Evolutionary conservation across 257 asterid species (phyloP).

Genomic region (Eucommia ulmoides): DNA sequence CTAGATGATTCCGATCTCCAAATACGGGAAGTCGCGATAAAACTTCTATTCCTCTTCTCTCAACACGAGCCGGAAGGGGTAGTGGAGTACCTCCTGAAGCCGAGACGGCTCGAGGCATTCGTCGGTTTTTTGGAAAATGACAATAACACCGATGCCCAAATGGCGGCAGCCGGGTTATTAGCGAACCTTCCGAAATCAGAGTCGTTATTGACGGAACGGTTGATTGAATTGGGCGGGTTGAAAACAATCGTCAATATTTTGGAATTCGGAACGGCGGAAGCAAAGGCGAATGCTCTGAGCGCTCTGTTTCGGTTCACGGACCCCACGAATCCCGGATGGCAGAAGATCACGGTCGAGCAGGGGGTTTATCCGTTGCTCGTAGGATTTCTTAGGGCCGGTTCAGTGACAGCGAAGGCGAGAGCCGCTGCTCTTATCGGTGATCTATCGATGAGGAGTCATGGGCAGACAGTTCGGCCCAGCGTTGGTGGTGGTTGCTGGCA

Average conservation of each 20-base stretch:
- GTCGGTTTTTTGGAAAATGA: slow-evolving; percentile 47
- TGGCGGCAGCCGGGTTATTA: slow-evolving; percentile 55
- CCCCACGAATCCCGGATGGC: slow-evolving; percentile 38
- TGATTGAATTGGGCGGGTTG: slow-evolving; percentile 47
- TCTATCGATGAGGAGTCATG: slow-evolving; percentile 49
- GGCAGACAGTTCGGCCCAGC: slow-evolving; percentile 18
- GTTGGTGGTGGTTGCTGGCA: slow-evolving; percentile 13
- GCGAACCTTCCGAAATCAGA: slow-evolving; percentile 59
- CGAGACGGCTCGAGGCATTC: slow-evolving; percentile 43
- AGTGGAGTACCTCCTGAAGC: slow-evolving; percentile 49
- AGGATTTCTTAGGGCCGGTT: slow-evolving; percentile 28
- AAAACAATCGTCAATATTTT: slow-evolving; percentile 36
- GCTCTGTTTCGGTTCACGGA: slow-evolving; percentile 54
- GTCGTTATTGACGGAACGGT: slow-evolving; percentile 29
- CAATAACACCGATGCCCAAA: slow-evolving; percentile 37
- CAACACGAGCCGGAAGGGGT: slow-evolving; percentile 57
- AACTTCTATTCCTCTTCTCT: slow-evolving; percentile 43
- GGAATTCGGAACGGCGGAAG: slow-evolving; percentile 28
- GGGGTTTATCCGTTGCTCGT: slow-evolving; percentile 32
- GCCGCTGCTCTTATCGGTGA: slow-evolving; percentile 55
- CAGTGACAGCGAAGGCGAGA: slow-evolving; percentile 38
- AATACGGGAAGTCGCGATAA: slow-evolving; percentile 43
- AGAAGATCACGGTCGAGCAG: slow-evolving; percentile 24
- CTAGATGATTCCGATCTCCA: slow-evolving; percentile 48
- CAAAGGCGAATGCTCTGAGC: slow-evolving; percentile 56